A percentile compares a stretch with the other conserved stretches of the same genome.
phyloP scores from a whole-genome alignment of 2,329 filamentous ascomycete species.

The Hypoxylon sp. region DNA sequence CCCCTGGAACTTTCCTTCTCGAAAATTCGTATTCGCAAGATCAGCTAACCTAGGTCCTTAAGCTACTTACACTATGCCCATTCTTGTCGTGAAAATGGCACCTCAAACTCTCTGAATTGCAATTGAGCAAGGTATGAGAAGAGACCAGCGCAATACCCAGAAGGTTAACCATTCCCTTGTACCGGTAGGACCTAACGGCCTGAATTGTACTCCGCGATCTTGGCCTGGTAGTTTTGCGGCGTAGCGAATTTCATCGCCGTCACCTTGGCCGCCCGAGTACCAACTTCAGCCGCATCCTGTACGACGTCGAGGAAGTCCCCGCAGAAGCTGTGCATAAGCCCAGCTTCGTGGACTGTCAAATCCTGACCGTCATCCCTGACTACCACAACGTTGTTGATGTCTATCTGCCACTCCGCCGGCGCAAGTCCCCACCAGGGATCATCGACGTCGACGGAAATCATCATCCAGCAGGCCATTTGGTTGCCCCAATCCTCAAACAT shows the following conservation, averaged over 20 bases:
- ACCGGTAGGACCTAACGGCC: no score
- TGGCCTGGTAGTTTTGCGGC: neutral
- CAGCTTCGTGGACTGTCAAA: neutral
- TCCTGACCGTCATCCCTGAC: conserved; percentile 1
- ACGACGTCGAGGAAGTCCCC: neutral
- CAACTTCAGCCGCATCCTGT: neutral
- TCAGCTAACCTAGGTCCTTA: no score
- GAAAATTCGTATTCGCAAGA: neutral
- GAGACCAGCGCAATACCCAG: neutral
- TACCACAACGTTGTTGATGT: conserved; percentile 2
- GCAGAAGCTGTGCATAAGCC: neutral
- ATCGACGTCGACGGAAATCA: neutral
- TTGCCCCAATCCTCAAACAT: conserved; percentile 1
- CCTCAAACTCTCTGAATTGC: neutral
- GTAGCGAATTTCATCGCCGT: neutral
- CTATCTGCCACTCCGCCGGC: neutral
- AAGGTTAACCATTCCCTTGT: neutral
- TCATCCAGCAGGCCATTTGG: conserved; percentile 6
- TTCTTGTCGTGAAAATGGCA: neutral
- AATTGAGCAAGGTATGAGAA: neutral
- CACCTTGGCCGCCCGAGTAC: neutral
- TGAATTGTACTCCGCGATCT: neutral
- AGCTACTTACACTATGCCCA: no score
- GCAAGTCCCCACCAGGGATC: neutral
- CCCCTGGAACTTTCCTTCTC: neutral